Conservation (phyloP, 2,329 filamentous ascomycete genomes). For the Aspergillus texensis region DNA sequence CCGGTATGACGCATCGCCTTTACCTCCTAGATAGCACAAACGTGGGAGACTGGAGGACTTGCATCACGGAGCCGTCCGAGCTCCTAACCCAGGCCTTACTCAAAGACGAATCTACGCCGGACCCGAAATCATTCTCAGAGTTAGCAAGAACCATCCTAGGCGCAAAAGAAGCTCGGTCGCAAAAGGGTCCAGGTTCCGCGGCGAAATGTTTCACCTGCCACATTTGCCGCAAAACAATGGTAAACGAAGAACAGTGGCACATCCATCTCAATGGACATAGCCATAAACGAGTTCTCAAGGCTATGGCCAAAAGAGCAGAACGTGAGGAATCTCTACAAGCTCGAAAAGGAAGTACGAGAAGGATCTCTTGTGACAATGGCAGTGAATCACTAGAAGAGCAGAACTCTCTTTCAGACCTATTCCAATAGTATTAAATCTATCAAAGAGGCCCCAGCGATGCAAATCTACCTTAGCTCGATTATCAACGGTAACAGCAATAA, state of each 20-base stretch:
- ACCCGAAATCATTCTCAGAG: constrained; percentile 60
- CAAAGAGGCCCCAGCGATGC: background rate
- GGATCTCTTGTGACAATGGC: constrained; percentile 4
- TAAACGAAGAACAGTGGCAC: constrained; percentile 61
- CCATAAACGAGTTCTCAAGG: constrained; percentile 61
- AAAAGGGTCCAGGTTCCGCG: constrained; percentile 48
- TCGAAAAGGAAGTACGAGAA: constrained; percentile 16
- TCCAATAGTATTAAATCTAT: background rate
- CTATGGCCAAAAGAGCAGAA: constrained; percentile 31
- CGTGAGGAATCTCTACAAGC: constrained; percentile 37
- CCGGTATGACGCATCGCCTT: constrained; percentile 58
- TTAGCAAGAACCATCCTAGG: constrained; percentile 60
- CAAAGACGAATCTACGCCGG: constrained; percentile 55
- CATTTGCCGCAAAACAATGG: constrained; percentile 63
- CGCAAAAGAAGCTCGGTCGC: constrained; percentile 57
- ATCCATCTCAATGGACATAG: constrained; percentile 58
- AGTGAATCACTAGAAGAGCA: constrained; percentile 8
- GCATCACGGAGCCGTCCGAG: constrained; percentile 68
- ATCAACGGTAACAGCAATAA: background rate
- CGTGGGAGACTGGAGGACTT: constrained; percentile 59
- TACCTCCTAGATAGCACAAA: constrained; percentile 84
- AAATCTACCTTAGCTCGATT: background rate
- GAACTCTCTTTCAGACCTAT: background rate
- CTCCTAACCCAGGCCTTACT: constrained; percentile 68
- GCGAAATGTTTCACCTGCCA: constrained; percentile 65